Percentiles rank a stretch among this genome's conserved stretches.
These are phyloP conservation scores for Colletotrichum sp. DNA, from an alignment of 2,329 filamentous ascomycete genomes.

Conservation along the genomic window DNA sequence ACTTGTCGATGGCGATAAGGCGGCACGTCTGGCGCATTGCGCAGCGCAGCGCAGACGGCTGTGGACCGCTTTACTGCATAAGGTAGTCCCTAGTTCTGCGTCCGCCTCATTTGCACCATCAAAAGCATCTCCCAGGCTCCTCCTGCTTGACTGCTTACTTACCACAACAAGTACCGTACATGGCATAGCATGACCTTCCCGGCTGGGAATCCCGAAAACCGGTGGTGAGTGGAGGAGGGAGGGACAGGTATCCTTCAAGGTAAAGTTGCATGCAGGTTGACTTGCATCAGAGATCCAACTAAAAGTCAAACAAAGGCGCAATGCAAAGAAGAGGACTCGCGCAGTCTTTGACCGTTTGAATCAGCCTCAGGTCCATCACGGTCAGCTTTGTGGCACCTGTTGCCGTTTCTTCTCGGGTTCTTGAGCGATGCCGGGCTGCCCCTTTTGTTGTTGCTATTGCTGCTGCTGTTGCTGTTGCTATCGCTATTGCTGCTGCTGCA, in stretches of 20 bases:
- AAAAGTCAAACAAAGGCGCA: background rate
- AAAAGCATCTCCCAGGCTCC: background rate
- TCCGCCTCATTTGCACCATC: background rate
- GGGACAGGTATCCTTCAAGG: background rate
- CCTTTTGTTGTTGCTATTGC: background rate
- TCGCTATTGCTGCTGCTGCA: background rate
- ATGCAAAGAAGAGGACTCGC: background rate
- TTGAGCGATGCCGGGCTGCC: background rate
- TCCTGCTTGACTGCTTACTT: background rate
- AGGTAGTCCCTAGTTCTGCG: background rate
- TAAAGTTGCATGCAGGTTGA: background rate
- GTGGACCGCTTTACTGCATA: constrained; percentile 1
- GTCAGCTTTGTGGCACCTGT: background rate
- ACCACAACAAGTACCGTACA: background rate
- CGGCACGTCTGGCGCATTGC: constrained; percentile 6
- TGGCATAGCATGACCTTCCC: background rate
- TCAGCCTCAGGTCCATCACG: background rate
- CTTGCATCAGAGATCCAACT: background rate
- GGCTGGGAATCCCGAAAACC: background rate
- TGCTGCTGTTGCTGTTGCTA: background rate
- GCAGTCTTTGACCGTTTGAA: background rate
- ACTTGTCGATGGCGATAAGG: constrained; percentile 3
- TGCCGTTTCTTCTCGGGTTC: background rate
- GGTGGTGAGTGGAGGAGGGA: background rate
- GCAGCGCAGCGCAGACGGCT: background rate